A percentile compares a stretch with the other conserved stretches of the same genome.
These are phyloP conservation scores for Magnolia sinica DNA, from an alignment of 164 flowering plant genomes.

Conservation along the genomic window DNA sequence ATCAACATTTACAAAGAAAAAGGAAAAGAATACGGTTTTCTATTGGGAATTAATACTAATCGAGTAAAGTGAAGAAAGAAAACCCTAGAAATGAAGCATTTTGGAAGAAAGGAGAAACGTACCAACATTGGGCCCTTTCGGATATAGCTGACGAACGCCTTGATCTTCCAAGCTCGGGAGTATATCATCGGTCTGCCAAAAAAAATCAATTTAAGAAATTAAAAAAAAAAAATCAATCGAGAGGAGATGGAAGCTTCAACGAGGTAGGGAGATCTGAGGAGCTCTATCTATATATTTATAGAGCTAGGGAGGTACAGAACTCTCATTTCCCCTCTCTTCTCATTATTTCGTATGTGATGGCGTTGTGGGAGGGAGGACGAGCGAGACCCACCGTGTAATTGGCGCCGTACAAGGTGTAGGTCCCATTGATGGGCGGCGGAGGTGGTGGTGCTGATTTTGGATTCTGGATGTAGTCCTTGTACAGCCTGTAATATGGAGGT, in stretches of 20 bases:
- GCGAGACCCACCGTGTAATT: conserved; percentile 53
- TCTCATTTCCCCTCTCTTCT: no score
- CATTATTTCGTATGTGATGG: no score
- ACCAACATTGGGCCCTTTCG: conserved; percentile 81
- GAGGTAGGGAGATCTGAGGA: neutral
- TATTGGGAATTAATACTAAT: no score
- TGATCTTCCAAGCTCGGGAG: conserved; percentile 96
- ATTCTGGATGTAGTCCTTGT: conserved; percentile 61
- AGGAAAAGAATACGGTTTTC: neutral
- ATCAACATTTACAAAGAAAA: no score
- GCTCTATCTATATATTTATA: neutral
- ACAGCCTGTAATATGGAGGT: conserved; percentile 85
- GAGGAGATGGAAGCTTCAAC: neutral
- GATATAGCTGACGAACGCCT: conserved; percentile 87
- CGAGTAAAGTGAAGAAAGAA: neutral
- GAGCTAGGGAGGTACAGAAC: neutral
- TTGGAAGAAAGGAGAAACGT: conserved; percentile 11
- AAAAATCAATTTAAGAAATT: conserved; percentile 2
- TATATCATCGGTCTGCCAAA: conserved; percentile 76
- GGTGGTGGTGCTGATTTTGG: conserved; percentile 79
- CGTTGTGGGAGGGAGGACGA: neutral
- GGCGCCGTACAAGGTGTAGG: conserved; percentile 66
- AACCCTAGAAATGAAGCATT: neutral
- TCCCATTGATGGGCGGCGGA: conserved; percentile 86
- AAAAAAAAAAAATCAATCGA: neutral